Base-by-base conservation (phyloP, 495 filamentous ascomycete species). In the Aspergillus haitiensis region DNA sequence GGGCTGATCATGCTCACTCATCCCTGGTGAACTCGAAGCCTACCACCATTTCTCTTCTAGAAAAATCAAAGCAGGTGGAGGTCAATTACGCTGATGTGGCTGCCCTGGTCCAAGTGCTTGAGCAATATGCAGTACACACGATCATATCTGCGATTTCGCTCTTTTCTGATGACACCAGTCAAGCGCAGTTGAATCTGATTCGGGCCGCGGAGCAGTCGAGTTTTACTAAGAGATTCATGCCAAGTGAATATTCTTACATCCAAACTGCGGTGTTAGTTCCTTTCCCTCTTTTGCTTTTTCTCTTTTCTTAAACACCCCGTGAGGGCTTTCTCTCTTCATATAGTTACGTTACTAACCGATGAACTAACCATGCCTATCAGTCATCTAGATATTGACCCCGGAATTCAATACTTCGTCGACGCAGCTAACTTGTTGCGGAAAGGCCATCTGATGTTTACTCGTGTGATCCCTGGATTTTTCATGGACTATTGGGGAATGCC, bases 401-500 rank as follows among this genome's bases (percentile, higher is more conserved):
- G 69, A 40, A 75, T 74, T 27, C 55, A 73, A 52, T 70, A 60
- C 52, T 74, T 70, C 64, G 65, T 77, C 1, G 67, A 68, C 44
- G 73, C 74, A 4, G 73, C 66, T 0, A 36, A 67, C n/a, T 49
- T 63, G 12, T 61, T 77, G 5, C 66, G 70, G 37, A 60, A 69
- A 35, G 34, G 60, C 0, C 56, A 65, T 10, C 74, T 85, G 15
- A 69, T 83, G 57, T 81, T 69, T 47, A 86, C 82, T 33, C 65
- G 70, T 6, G 71, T 84, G 35, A 68, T 73, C 39, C 78, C 73
- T 31, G 83, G 81, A 3, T 78, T 75, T 64, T 84, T 84, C 60
- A 76, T 83, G 68, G 81, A 86, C 62, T 84, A 82, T 64, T 84
- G 70, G 67, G 78, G 76, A 34, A 74, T 81, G 69, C 81, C 79